Evolutionary conservation across 306 rosid genomes (phyloP).

Genomic region (Quercus berberidifolia): DNA sequence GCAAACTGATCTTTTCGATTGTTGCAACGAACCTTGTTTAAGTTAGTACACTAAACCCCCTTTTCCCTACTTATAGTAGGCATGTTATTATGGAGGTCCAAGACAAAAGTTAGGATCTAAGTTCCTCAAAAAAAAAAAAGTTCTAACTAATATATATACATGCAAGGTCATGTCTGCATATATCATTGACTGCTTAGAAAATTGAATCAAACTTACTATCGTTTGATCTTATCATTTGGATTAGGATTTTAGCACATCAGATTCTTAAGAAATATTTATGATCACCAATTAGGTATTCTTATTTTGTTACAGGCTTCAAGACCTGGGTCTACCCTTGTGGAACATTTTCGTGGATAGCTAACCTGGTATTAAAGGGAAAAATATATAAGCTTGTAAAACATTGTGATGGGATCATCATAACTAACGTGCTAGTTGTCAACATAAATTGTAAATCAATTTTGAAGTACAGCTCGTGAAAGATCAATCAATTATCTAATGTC

Average conservation of each 20-base stretch:
- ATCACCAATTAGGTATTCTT: neutral
- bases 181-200: too few relatives aligned
- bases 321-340: slow-evolving; percentile 41
- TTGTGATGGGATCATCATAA: neutral
- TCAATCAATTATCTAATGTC: slow-evolving; percentile 22
- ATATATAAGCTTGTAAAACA: slow-evolving; percentile 19
- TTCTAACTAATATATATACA: too few relatives aligned
- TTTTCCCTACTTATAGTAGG: neutral
- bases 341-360: slow-evolving; percentile 40
- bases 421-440: neutral
- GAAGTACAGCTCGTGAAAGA: slow-evolving; percentile 28
- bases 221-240: neutral
- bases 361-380: slow-evolving; percentile 15
- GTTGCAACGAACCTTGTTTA: slow-evolving; percentile 35
- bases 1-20: slow-evolving; percentile 35
- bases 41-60: slow-evolving; percentile 18
- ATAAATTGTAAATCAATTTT: neutral
- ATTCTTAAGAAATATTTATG: neutral
- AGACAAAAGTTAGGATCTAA: too few relatives aligned
- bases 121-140: too few relatives aligned
- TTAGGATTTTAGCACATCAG: neutral
- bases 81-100: too few relatives aligned
- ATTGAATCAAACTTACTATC: too few relatives aligned
- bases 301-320: slow-evolving; percentile 28
- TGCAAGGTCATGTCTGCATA: too few relatives aligned